Percentiles rank a stretch among this genome's conserved stretches.
phyloP scores from a whole-genome alignment of 1,139 yeast species.

The Yamadazyma diospyri region DNA sequence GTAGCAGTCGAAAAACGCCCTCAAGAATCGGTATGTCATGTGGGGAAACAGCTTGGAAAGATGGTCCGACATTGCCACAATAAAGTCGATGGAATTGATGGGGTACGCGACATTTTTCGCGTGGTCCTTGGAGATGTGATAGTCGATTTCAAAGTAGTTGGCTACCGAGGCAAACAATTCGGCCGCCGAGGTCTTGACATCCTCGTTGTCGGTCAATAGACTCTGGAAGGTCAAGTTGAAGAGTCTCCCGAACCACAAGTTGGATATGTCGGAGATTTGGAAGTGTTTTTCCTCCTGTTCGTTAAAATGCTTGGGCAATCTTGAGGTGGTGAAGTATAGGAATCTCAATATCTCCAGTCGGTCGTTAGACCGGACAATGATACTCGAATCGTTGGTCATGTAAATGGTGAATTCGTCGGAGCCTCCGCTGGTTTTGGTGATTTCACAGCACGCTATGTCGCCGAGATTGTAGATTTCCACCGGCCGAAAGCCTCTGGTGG shows the following conservation, averaged over 20 bases:
- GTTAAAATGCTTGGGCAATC: conserved; percentile 34
- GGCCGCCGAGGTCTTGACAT: conserved; percentile 63
- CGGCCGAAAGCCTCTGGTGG: conserved; percentile 38
- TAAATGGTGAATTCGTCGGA: conserved; percentile 54
- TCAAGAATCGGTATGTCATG: conserved; percentile 59
- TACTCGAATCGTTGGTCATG: conserved; percentile 38
- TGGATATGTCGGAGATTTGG: conserved; percentile 20
- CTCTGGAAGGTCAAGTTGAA: conserved; percentile 69
- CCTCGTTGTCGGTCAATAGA: conserved; percentile 54
- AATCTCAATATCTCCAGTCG: conserved; percentile 67
- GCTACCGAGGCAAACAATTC: conserved; percentile 63
- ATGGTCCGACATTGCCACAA: conserved; percentile 56
- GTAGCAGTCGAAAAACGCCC: conserved; percentile 58
- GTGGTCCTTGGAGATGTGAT: conserved; percentile 55
- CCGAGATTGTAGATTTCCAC: conserved; percentile 51
- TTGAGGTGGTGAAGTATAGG: conserved; percentile 60
- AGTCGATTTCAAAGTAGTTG: conserved; percentile 55
- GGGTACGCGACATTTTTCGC: conserved; percentile 73
- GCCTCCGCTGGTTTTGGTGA: conserved; percentile 45
- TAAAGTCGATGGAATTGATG: conserved; percentile 62
- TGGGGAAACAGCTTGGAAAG: conserved; percentile 57
- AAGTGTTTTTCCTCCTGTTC: conserved; percentile 18
- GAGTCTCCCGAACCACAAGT: conserved; percentile 54
- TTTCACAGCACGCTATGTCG: conserved; percentile 51
- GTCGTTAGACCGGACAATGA: conserved; percentile 58